Conservation (phyloP, 2,329 filamentous ascomycete genomes). For the Fusarium verrucosum region DNA sequence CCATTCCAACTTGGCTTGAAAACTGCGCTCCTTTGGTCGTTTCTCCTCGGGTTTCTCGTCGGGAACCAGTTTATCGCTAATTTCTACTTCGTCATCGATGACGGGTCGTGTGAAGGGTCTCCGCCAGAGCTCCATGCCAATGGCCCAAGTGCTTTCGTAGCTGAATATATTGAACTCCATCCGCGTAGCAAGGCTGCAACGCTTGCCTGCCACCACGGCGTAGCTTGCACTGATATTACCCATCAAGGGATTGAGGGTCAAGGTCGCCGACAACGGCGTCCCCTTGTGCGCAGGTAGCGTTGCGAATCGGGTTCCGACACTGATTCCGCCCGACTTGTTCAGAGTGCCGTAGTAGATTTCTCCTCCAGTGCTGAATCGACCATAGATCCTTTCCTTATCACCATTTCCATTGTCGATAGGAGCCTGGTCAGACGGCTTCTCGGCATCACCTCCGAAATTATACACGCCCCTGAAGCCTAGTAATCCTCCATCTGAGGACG, state of each 20-base stretch:
- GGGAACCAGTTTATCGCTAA: conserved; percentile 41
- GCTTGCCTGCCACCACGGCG: conserved; percentile 84
- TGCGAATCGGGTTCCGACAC: conserved; percentile 86
- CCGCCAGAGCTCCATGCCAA: conserved; percentile 94
- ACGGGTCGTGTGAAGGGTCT: conserved; percentile 58
- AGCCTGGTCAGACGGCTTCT: conserved; percentile 38
- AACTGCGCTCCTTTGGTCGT: conserved; percentile 54
- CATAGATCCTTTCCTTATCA: conserved; percentile 72
- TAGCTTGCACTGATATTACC: conserved; percentile 93
- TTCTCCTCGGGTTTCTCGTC: conserved; percentile 22
- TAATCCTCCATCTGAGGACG: conserved; percentile 90
- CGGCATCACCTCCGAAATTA: conserved; percentile 85
- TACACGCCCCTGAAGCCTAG: conserved; percentile 89
- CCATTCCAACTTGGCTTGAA: conserved; percentile 64
- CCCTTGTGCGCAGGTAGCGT: conserved; percentile 83
- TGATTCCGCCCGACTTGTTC: conserved; percentile 93
- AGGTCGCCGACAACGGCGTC: conserved; percentile 90
- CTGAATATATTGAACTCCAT: conserved; percentile 99
- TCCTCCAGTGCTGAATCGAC: conserved; percentile 87
- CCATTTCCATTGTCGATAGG: conserved; percentile 38
- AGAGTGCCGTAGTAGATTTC: conserved; percentile 96
- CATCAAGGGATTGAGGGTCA: conserved; percentile 94
- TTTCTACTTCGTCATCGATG: conserved; percentile 47
- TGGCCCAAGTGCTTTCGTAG: conserved; percentile 92
- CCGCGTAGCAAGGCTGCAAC: conserved; percentile 85